Base-by-base conservation (phyloP, 148 eudicot genomes). In the Pharnaceum exiguum region DNA sequence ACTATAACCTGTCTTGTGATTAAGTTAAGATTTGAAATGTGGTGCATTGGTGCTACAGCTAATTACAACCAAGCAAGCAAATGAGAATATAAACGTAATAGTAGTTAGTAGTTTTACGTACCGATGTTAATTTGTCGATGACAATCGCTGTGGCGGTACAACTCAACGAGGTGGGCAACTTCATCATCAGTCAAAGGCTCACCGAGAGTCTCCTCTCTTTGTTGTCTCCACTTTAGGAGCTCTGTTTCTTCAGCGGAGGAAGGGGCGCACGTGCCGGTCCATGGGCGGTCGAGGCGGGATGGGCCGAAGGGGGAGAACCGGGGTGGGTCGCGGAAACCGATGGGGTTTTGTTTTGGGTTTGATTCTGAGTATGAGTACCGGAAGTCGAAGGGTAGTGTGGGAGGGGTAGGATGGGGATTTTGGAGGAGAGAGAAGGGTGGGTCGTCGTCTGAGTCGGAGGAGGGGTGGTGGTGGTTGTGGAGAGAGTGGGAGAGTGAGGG, bases 231-330 rank as follows among this genome's bases (percentile, higher is more conserved):
- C 25, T 65, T 68, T 26, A 44, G 70, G 51, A 66, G 42, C 52
- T 72, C 69, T 4, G 19, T 73, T 13, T 4, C 42, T 2, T 23
- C 71, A 28, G 23, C 61, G 18, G 12, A 49, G 1, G 67, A 75
- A 59, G 83, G 86, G 17, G 98, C 95, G 35, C 78, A 69, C 10
- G 95, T 81, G 11, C 98, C 98, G 31, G 88, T 83, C 98, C 98
- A 93, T 31, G 77, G 73, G 56, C 98, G 72, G 57, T 88, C 89
- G 37, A 93, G 76, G 31, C 98, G 77, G n/a, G 89, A 90, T 15
- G 95, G 98, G 1, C 98, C 98, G 27, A 93, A 93, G 0, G 98
- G 98, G 5, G 96, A 93, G 64, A 82, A 93, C 38, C 58, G 52
- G 26, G 84, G 81, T 33, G 96, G 84, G 65, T 93, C 98, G 0